These are phyloP conservation scores for Cicer bijugum DNA, from an alignment of 306 rosid species.

Conservation along the genomic window DNA sequence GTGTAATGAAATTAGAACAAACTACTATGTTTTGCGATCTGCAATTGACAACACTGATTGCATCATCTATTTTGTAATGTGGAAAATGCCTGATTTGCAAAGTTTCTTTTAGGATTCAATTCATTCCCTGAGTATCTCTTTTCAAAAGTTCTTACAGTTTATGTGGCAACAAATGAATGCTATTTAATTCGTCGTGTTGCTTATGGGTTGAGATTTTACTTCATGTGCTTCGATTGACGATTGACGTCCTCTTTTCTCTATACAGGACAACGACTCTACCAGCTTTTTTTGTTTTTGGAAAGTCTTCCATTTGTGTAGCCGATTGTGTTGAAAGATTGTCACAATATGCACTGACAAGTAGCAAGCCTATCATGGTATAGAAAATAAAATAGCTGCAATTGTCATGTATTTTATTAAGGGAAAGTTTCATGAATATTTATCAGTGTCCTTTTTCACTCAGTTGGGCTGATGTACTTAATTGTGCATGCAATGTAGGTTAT, in stretches of 20 bases:
- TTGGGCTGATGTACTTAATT: background rate
- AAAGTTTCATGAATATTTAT: constrained; percentile 26
- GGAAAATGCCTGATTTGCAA: constrained; percentile 8
- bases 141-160: background rate
- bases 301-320: constrained; percentile 58
- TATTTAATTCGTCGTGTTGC: constrained; percentile 23
- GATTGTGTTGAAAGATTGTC: constrained; percentile 60
- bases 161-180: constrained; percentile 6
- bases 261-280: constrained; percentile 83
- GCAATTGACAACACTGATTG: background rate
- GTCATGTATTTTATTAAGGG: constrained; percentile 9
- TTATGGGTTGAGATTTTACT: constrained; percentile 26
- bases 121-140: background rate
- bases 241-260: constrained; percentile 37
- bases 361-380: constrained; percentile 68
- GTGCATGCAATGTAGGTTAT: constrained; percentile 1
- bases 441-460: constrained; percentile 8
- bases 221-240: constrained; percentile 28
- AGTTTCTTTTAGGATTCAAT: constrained; percentile 33
- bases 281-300: constrained; percentile 77
- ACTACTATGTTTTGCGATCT: no score
- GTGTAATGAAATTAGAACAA: no score
- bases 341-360: constrained; percentile 47
- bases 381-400: constrained; percentile 27
- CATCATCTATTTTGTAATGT: constrained; percentile 7